Conservation (phyloP, 2,329 filamentous ascomycete genomes). For the Periconia sp. region DNA sequence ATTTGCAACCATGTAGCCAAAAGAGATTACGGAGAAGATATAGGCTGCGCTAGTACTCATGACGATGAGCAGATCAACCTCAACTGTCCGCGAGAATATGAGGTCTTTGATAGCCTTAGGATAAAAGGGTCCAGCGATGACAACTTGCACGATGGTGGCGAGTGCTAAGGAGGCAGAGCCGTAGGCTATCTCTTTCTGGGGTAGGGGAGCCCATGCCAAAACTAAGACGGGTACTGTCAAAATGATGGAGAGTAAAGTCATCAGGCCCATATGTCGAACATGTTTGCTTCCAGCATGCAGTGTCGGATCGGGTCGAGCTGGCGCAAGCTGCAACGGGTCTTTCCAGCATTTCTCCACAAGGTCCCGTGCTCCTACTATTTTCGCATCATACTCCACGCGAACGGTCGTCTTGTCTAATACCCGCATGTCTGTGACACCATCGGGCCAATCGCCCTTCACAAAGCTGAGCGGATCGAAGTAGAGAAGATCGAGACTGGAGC, state of each 20-base stretch:
- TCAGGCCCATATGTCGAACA: conserved; percentile 57
- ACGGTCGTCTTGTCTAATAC: conserved; percentile 29
- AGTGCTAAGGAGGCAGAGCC: conserved; percentile 63
- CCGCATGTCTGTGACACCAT: conserved; percentile 25
- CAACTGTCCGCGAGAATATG: conserved; percentile 64
- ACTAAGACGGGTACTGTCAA: conserved; percentile 60
- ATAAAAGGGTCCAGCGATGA: conserved; percentile 72
- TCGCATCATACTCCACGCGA: conserved; percentile 56
- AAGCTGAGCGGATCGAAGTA: conserved; percentile 9
- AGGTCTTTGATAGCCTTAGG: conserved; percentile 66
- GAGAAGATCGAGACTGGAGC: conserved; percentile 29
- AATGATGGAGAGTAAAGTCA: conserved; percentile 41
- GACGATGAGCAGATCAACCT: conserved; percentile 73
- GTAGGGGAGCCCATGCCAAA: conserved; percentile 70
- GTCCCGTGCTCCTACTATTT: conserved; percentile 56
- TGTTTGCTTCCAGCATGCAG: conserved; percentile 61
- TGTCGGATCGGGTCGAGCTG: conserved; percentile 52
- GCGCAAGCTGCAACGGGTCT: conserved; percentile 50
- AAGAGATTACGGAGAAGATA: conserved; percentile 62
- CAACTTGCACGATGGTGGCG: conserved; percentile 70
- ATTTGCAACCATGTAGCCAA: conserved; percentile 46
- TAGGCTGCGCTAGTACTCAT: conserved; percentile 71
- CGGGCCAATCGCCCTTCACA: conserved; percentile 27
- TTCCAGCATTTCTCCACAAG: conserved; percentile 47
- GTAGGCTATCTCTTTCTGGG: conserved; percentile 54